Conservation (phyloP, 1,139 yeast species). For the Wickerhamomyces sp. region DNA sequence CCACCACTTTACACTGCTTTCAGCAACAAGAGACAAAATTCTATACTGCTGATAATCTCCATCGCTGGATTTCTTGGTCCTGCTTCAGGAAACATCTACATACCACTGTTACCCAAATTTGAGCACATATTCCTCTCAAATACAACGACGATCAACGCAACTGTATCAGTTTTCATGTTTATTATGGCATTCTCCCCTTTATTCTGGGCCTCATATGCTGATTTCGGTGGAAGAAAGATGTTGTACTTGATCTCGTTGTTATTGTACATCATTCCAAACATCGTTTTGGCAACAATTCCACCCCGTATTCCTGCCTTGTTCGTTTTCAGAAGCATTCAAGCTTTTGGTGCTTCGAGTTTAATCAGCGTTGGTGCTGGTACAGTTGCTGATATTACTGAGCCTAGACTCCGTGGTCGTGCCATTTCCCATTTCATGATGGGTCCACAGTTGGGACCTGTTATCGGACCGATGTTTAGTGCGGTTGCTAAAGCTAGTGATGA, state of each 20-base stretch:
- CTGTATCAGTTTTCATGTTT: constrained; percentile 57
- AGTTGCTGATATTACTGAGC: constrained; percentile 45
- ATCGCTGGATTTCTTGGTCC: constrained; percentile 56
- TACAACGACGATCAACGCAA: constrained; percentile 45
- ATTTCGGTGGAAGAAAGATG: constrained; percentile 51
- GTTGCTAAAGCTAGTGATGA: constrained; percentile 28
- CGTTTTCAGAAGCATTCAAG: constrained; percentile 43
- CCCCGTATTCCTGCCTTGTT: constrained; percentile 40
- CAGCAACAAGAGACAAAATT: constrained; percentile 17
- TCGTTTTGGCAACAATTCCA: constrained; percentile 44
- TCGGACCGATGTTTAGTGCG: constrained; percentile 42
- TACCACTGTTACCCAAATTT: constrained; percentile 49
- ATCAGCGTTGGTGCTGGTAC: constrained; percentile 56
- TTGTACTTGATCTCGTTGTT: constrained; percentile 41
- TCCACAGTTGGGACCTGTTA: constrained; percentile 53
- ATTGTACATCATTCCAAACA: constrained; percentile 41
- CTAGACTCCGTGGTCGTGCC: constrained; percentile 43
- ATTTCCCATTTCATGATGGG: constrained; percentile 55
- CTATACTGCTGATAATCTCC: constrained; percentile 35
- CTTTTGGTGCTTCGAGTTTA: constrained; percentile 50
- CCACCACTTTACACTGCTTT: constrained; percentile 19
- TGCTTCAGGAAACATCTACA: constrained; percentile 52
- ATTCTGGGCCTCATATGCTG: constrained; percentile 54
- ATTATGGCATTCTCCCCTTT: constrained; percentile 50
- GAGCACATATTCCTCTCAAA: constrained; percentile 38